phyloP scores from a whole-genome alignment of 164 flowering plant species.

The Umbellularia californica region DNA sequence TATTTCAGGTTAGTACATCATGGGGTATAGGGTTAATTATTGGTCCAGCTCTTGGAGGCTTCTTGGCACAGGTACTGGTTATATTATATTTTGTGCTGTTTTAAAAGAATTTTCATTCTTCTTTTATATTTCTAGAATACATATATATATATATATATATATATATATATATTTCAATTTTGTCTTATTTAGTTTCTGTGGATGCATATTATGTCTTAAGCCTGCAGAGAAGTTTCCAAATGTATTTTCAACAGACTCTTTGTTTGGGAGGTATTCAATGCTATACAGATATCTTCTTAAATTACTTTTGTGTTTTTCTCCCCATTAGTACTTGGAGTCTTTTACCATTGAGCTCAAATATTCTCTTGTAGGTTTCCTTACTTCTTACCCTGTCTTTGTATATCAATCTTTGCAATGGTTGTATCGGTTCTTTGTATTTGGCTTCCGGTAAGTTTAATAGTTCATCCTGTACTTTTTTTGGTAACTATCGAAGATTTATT shows the following conservation, averaged over 20 bases:
- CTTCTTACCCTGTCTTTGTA: conserved; percentile 54
- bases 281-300: background rate
- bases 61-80: conserved; percentile 48
- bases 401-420: conserved; percentile 37
- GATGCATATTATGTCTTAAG: conserved; percentile 2
- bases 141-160: too few species aligned
- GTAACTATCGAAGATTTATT: background rate
- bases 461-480: background rate
- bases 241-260: conserved; percentile 9
- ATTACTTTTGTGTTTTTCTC: background rate
- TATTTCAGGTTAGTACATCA: conserved; percentile 48
- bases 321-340: background rate
- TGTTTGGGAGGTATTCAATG: conserved; percentile 19
- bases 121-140: too few species aligned
- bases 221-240: conserved; percentile 20
- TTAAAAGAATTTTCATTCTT: too few species aligned
- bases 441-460: conserved; percentile 13
- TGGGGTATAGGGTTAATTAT: conserved; percentile 63
- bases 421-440: conserved; percentile 33
- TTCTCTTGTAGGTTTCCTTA: conserved; percentile 45
- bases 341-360: background rate
- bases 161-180: background rate
- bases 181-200: background rate
- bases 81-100: too few species aligned
- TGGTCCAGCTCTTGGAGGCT: conserved; percentile 77